phyloP scores from a whole-genome alignment of 2,329 filamentous ascomycete genomes.

The Venturia oleaginea region DNA sequence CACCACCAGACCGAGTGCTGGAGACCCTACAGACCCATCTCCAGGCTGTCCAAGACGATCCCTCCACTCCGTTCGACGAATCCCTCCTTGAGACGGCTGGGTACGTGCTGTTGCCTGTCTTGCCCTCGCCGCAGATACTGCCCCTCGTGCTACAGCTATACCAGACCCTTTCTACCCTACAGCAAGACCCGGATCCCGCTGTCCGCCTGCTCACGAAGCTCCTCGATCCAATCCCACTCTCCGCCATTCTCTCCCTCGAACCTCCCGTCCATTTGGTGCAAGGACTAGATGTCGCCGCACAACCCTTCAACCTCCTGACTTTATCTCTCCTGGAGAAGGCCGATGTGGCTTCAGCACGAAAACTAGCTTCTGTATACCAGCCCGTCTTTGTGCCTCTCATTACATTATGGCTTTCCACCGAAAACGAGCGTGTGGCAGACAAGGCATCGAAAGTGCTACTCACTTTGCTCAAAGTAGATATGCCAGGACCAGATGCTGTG shows the following conservation, averaged over 20 bases:
- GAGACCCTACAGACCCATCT: slow-evolving; percentile 29
- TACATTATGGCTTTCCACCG: slow-evolving; percentile 49
- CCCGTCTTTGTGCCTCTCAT: slow-evolving; percentile 47
- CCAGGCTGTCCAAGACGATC: slow-evolving; percentile 34
- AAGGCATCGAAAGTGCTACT: slow-evolving; percentile 45
- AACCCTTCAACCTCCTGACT: slow-evolving; percentile 46
- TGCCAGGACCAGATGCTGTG: slow-evolving; percentile 19
- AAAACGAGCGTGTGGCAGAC: slow-evolving; percentile 46
- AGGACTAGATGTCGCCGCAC: slow-evolving; percentile 41
- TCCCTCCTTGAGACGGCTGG: slow-evolving; percentile 39
- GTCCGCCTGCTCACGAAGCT: slow-evolving; percentile 40
- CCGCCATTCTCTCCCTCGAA: slow-evolving; percentile 38
- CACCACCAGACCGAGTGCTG: not conserved
- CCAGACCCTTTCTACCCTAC: slow-evolving; percentile 41
- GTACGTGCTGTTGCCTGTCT: slow-evolving; percentile 28
- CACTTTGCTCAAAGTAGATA: slow-evolving; percentile 44
- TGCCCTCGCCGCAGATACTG: slow-evolving; percentile 24
- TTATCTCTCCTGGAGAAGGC: slow-evolving; percentile 50
- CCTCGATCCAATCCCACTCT: slow-evolving; percentile 40
- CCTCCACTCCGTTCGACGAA: slow-evolving; percentile 37
- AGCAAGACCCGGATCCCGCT: slow-evolving; percentile 41
- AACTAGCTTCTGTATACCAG: slow-evolving; percentile 44
- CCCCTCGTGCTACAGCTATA: slow-evolving; percentile 39
- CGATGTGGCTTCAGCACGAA: slow-evolving; percentile 45
- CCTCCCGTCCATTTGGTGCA: slow-evolving; percentile 45